Base-by-base conservation (phyloP, 2,329 filamentous ascomycete genomes). In the Endoconidiophora polonica region DNA sequence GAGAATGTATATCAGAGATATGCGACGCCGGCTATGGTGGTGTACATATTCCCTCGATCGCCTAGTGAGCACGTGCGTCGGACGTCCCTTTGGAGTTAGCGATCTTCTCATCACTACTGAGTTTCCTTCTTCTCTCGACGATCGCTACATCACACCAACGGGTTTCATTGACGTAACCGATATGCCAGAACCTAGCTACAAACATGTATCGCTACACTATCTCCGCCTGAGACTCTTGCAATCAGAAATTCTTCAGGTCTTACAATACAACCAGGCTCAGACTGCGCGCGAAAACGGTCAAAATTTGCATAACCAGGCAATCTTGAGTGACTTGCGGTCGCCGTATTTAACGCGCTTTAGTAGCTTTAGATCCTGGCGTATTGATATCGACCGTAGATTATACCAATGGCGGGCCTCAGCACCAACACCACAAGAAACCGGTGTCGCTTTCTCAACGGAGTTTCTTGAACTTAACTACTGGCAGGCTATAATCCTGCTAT, bases 391-490 rank as follows among this genome's bases (percentile, higher is more conserved):
- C 61, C 73, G 76, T 54, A 76, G 90, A 37, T 66, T 96, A 40
- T 80, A 79, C 56, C 79, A 90, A 57, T 96, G 90, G 91, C 91
- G 90, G 62, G 78, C 80, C 24, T 79, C 79, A 4, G 83, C 87
- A 1, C 91, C 90, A 0, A 81, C 76, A 0, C 80, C 82, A 55
- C 66, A 76, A 20, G 79, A 91, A 52, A 94, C 86, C 0, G 88
- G 88, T 1, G 91, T 96, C 2, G 79, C 79, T 3, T 96, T 96
- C 62, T 87, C 84, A 0, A 79, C 85, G 1, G 83, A 94, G 50
- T 94, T 96, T 58, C 66, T 95, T 3, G 86, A 95, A 58, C 72
- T 96, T 54, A 96, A 96, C 63, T 96, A 96, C 65, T 96, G 90
- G 88, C 90, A 95, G 62, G 86, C 87, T 3, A 80, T 96, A 54